Evolutionary conservation across 1,139 yeast genomes (phyloP).

Genomic region (Ogataea hybrid): DNA sequence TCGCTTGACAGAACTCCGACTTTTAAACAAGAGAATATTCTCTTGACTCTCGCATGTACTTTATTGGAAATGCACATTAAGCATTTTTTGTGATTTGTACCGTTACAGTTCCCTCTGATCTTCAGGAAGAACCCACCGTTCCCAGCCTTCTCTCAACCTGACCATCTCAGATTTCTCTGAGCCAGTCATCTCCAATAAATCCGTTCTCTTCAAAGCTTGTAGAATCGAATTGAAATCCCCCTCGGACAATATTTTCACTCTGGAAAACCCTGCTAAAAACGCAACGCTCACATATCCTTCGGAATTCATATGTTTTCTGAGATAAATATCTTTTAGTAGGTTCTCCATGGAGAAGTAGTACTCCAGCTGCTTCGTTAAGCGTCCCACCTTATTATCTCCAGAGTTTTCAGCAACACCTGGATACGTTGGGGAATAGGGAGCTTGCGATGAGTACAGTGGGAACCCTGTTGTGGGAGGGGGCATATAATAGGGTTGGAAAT

Average conservation of each 20-base stretch:
- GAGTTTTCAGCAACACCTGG: not conserved
- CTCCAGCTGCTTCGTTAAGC: conserved; percentile 58
- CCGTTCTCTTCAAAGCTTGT: conserved; percentile 28
- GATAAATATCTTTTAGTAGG: conserved; percentile 71
- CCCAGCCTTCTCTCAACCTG: conserved; percentile 43
- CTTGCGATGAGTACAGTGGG: conserved; percentile 12
- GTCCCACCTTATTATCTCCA: conserved; percentile 15
- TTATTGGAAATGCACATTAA: conserved; percentile 4
- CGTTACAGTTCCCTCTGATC: conserved; percentile 37
- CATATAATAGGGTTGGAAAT: conserved; percentile 13
- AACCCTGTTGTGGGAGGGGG: conserved; percentile 10
- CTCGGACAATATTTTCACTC: conserved; percentile 55
- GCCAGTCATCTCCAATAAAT: conserved; percentile 37
- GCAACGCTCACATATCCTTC: conserved; percentile 66
- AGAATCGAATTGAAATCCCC: conserved; percentile 43
- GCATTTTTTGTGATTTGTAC: not conserved
- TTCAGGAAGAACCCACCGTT: conserved; percentile 47
- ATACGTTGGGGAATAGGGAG: conserved; percentile 2
- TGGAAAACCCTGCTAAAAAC: conserved; percentile 66
- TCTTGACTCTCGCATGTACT: conserved; percentile 1
- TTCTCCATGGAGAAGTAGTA: conserved; percentile 88
- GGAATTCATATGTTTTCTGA: conserved; percentile 73
- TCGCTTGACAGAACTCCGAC: conserved; percentile 23
- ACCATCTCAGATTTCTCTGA: conserved; percentile 33
- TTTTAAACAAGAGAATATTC: conserved; percentile 24